Conservation (phyloP, 2,329 filamentous ascomycete genomes). For the Aspergillus eucalypticola region DNA sequence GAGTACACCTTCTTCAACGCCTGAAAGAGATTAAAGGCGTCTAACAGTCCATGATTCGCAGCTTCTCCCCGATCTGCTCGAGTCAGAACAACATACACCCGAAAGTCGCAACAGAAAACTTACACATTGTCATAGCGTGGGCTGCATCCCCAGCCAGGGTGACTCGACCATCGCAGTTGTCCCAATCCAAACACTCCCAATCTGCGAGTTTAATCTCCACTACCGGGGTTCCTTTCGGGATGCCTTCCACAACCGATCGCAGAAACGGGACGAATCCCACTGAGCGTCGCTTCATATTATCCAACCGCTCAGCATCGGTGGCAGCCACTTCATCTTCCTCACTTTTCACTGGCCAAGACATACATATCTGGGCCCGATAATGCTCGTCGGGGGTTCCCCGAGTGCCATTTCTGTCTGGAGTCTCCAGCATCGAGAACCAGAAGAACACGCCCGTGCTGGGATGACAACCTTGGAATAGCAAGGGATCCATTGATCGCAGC, state of each 20-base stretch:
- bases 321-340: constrained; percentile 36
- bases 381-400: constrained; percentile 32
- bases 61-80: constrained; percentile 33
- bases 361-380: constrained; percentile 49
- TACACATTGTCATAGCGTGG: constrained; percentile 38
- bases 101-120: constrained; percentile 1
- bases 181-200: constrained; percentile 33
- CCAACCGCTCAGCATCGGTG: constrained; percentile 35
- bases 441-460: constrained; percentile 25
- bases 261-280: constrained; percentile 27
- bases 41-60: constrained; percentile 35
- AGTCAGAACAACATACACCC: constrained; percentile 1
- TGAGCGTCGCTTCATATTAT: constrained; percentile 43
- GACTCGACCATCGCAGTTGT: constrained; percentile 30
- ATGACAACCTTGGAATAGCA: constrained; percentile 30
- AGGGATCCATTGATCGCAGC: constrained; percentile 56
- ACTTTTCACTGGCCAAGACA: constrained; percentile 49
- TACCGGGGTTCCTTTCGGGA: constrained; percentile 30
- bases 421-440: constrained; percentile 45
- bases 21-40: constrained; percentile 24
- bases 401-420: constrained; percentile 41
- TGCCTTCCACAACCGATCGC: constrained; percentile 22
- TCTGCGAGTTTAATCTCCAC: constrained; percentile 31
- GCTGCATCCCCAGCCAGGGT: constrained; percentile 35
- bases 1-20: constrained; percentile 20